Conservation (phyloP, 1,284 basidiomycete species). For the Singerocomus rubriflavus region DNA sequence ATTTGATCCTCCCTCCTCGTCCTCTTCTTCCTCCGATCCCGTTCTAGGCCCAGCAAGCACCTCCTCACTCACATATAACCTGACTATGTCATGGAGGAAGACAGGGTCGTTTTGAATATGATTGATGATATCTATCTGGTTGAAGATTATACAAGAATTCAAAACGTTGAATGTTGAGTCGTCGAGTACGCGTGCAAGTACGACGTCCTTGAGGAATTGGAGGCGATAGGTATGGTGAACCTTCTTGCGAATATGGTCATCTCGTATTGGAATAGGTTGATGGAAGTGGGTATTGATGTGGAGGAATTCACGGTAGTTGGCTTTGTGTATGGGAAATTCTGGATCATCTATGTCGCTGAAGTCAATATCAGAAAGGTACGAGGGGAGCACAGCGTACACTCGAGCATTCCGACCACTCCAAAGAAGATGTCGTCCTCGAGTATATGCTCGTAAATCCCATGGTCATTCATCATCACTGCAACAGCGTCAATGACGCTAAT, state of each 20-base stretch:
- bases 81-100: conserved; percentile 79
- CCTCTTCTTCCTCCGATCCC: conserved; percentile 31
- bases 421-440: conserved; percentile 91
- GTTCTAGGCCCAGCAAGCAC: conserved; percentile 41
- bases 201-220: conserved; percentile 97
- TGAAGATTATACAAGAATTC: conserved; percentile 97
- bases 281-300: conserved; percentile 79
- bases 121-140: conserved; percentile 96
- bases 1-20: conserved; percentile 24
- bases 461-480: conserved; percentile 95
- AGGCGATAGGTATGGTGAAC: conserved; percentile 97
- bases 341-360: conserved; percentile 73
- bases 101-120: conserved; percentile 79
- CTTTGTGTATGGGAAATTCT: conserved; percentile 93
- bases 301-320: conserved; percentile 94
- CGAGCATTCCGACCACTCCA: conserved; percentile 93
- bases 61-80: conserved; percentile 71
- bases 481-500: conserved; percentile 15
- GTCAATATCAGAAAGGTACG: conserved; percentile 14
- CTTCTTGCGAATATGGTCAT: conserved; percentile 74
- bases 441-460: conserved; percentile 92
- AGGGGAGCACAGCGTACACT: conserved; percentile 64
- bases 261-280: conserved; percentile 80
- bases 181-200: conserved; percentile 91
- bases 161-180: conserved; percentile 97